Evolutionary conservation across 495 filamentous ascomycete genomes (phyloP).

Genomic region (Cercophora sp.): DNA sequence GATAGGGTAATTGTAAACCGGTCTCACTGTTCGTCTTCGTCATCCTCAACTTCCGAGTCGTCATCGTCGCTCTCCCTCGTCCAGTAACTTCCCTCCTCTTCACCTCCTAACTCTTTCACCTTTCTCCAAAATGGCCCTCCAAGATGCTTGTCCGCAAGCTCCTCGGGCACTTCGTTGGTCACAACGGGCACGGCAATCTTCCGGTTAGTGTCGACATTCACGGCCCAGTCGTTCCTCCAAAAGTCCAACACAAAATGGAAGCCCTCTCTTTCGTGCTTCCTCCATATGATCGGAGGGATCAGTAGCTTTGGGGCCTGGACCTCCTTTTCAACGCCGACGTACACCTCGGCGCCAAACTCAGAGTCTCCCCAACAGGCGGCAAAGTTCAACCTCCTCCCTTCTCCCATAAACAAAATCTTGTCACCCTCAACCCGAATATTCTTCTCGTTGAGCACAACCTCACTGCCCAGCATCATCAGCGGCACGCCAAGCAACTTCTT

Average conservation of each 20-base stretch:
- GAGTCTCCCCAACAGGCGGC: slow-evolving; percentile 8
- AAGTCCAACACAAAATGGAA: slow-evolving; percentile 6
- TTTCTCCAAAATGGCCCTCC: slow-evolving; percentile 1
- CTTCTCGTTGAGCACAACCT: background rate
- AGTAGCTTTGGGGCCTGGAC: background rate
- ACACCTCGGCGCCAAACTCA: slow-evolving; percentile 3
- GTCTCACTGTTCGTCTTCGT: no score
- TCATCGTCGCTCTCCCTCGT: background rate
- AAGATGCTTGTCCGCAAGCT: background rate
- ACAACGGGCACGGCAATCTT: background rate
- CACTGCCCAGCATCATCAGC: background rate
- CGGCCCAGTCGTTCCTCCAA: slow-evolving; percentile 3
- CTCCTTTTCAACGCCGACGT: background rate
- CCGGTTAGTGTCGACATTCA: background rate
- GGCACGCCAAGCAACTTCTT: background rate
- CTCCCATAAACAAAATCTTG: background rate
- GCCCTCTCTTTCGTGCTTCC: background rate
- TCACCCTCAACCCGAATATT: background rate
- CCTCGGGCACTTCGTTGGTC: slow-evolving; percentile 2
- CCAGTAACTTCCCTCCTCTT: background rate
- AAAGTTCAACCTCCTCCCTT: background rate
- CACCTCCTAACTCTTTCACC: background rate
- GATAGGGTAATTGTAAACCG: no score
- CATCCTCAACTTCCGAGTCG: background rate
- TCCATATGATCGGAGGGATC: background rate